phyloP scores from a whole-genome alignment of 148 eudicot species.

The Euryodendron excelsum region DNA sequence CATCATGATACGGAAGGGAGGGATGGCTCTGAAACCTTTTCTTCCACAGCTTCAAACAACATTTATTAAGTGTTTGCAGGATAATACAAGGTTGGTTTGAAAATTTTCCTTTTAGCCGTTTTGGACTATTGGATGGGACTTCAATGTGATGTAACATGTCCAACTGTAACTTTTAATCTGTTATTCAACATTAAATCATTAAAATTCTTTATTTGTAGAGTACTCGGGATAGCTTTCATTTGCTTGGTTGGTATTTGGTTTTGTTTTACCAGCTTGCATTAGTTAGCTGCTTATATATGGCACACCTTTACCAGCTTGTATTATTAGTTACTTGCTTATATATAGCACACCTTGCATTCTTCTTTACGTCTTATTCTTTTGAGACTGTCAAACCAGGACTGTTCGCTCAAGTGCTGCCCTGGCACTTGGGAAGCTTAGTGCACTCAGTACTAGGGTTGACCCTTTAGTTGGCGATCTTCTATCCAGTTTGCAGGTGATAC shows the following conservation, averaged over 20 bases:
- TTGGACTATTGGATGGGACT: not conserved
- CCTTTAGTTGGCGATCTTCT: slow-evolving; percentile 96
- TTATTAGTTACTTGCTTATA: not conserved
- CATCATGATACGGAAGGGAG: slow-evolving; percentile 89
- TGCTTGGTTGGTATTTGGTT: not conserved
- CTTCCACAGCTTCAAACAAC: slow-evolving; percentile 99
- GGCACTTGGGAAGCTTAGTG: slow-evolving; percentile 98
- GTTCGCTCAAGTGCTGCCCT: slow-evolving; percentile 94
- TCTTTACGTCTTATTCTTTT: slow-evolving; percentile 19
- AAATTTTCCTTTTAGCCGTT: not conserved
- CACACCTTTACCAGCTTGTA: not conserved
- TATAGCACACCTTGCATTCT: not conserved
- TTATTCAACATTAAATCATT: not conserved
- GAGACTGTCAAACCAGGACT: slow-evolving; percentile 50
- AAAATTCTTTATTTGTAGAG: not conserved
- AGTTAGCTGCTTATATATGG: no score
- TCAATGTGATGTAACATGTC: not conserved
- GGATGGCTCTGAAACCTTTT: slow-evolving; percentile 89
- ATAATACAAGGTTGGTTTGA: slow-evolving; percentile 67
- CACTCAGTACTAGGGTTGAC: slow-evolving; percentile 90
- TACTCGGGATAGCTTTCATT: not conserved
- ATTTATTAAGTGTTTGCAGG: slow-evolving; percentile 88
- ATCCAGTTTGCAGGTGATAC: slow-evolving; percentile 74
- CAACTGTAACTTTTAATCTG: not conserved
- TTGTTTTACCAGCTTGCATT: slow-evolving; percentile 1